phyloP scores from a whole-genome alignment of 1,139 yeast genomes.

The Protomyces pachydermus region DNA sequence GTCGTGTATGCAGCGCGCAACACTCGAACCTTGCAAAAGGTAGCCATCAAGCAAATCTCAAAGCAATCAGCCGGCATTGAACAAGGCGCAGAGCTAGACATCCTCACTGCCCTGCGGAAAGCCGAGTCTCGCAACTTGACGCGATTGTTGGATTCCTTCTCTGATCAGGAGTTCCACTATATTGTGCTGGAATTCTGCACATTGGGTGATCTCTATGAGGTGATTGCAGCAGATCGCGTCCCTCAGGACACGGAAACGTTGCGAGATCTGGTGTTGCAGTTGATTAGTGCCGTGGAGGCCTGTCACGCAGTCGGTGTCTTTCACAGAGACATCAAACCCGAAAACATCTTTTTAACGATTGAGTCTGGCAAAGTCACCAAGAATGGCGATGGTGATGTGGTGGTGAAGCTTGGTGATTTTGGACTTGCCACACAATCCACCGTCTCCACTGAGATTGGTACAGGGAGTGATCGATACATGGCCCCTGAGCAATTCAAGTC shows the following conservation, averaged over 20 bases:
- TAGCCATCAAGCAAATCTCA: slow-evolving; percentile 24
- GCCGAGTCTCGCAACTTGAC: slow-evolving; percentile 57
- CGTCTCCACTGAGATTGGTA: slow-evolving; percentile 71
- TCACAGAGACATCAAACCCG: slow-evolving; percentile 84
- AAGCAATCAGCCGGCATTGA: neutral
- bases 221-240: slow-evolving; percentile 73
- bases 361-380: slow-evolving; percentile 50
- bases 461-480: slow-evolving; percentile 94
- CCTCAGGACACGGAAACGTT: slow-evolving; percentile 63
- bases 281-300: slow-evolving; percentile 74
- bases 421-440: slow-evolving; percentile 79
- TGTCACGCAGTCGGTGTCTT: slow-evolving; percentile 86
- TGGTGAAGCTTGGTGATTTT: slow-evolving; percentile 93
- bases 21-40: slow-evolving; percentile 28
- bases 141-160: slow-evolving; percentile 67
- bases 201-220: slow-evolving; percentile 90
- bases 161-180: slow-evolving; percentile 48
- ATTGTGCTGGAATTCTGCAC: slow-evolving; percentile 82
- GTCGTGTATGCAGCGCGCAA: slow-evolving; percentile 84
- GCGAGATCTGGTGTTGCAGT: slow-evolving; percentile 69
- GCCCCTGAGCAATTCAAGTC: slow-evolving; percentile 74
- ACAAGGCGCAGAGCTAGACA: slow-evolving; percentile 22
- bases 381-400: slow-evolving; percentile 77
- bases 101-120: slow-evolving; percentile 10
- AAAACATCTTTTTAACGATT: slow-evolving; percentile 79